These are phyloP conservation scores for Sporisorium iseilematis-ciliati DNA, from an alignment of 1,284 basidiomycete species.

Conservation along the genomic window DNA sequence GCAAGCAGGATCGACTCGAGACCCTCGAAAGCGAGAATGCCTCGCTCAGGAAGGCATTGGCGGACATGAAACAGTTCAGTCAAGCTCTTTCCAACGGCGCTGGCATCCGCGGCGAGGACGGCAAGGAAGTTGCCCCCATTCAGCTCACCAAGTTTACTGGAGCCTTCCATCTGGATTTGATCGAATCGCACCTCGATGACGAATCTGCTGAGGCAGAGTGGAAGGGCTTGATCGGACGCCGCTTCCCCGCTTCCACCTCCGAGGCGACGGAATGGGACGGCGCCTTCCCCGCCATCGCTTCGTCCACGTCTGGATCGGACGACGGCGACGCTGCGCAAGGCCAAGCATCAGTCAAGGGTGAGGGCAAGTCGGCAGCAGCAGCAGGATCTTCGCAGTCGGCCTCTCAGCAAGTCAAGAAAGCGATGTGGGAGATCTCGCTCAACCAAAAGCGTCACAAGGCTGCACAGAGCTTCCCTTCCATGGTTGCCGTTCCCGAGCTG, in stretches of 20 bases:
- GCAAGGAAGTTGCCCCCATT: slow-evolving; percentile 24
- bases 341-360: slow-evolving; percentile 10
- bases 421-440: slow-evolving; percentile 48
- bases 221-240: slow-evolving; percentile 34
- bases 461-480: slow-evolving; percentile 45
- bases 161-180: slow-evolving; percentile 42
- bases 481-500: slow-evolving; percentile 50
- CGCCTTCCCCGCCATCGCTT: not conserved
- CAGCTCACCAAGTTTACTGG: slow-evolving; percentile 47
- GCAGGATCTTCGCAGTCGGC: slow-evolving; percentile 13
- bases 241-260: slow-evolving; percentile 29
- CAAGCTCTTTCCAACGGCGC: slow-evolving; percentile 41
- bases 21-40: slow-evolving; percentile 50
- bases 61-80: slow-evolving; percentile 45
- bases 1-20: slow-evolving; percentile 50
- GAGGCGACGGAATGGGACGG: slow-evolving; percentile 23
- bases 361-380: slow-evolving; percentile 2
- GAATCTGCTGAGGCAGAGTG: slow-evolving; percentile 36
- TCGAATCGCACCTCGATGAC: slow-evolving; percentile 48
- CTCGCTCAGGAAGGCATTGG: slow-evolving; percentile 49
- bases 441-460: slow-evolving; percentile 46
- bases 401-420: slow-evolving; percentile 26
- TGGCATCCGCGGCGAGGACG: slow-evolving; percentile 36
- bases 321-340: slow-evolving; percentile 16
- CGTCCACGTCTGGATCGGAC: slow-evolving; percentile 21